A percentile compares a stretch with the other conserved stretches of the same genome.
phyloP scores from a whole-genome alignment of 2,329 filamentous ascomycete species.

The Nothomitra cinnamomea region DNA sequence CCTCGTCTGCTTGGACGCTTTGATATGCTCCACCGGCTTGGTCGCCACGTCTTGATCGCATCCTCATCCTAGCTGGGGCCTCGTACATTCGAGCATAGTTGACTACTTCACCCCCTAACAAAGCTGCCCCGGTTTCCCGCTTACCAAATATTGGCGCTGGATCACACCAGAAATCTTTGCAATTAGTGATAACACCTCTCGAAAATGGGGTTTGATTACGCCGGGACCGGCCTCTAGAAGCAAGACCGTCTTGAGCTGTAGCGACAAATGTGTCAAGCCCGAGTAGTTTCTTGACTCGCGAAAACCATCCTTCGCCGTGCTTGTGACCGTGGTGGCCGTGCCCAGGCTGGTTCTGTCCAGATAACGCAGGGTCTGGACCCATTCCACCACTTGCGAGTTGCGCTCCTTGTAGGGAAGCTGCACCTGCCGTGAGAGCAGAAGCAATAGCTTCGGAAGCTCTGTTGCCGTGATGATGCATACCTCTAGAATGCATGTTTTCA shows the following conservation, averaged over 20 bases:
- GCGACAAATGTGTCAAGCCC: conserved; percentile 90
- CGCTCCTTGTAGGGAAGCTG: conserved; percentile 46
- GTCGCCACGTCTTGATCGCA: conserved; percentile 27
- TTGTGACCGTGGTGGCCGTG: conserved; percentile 28
- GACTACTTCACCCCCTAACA: conserved; percentile 61
- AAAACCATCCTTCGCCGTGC: conserved; percentile 45
- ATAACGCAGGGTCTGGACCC: conserved; percentile 39
- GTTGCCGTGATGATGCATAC: conserved; percentile 34
- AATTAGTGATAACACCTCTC: conserved; percentile 70
- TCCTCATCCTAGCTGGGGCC: conserved; percentile 49
- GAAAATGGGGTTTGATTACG: conserved; percentile 68
- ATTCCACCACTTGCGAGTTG: conserved; percentile 51
- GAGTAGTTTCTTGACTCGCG: conserved; percentile 68
- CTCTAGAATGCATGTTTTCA: conserved; percentile 81
- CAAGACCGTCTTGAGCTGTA: conserved; percentile 63
- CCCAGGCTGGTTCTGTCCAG: conserved; percentile 9
- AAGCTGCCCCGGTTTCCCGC: conserved; percentile 54
- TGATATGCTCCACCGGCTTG: conserved; percentile 9
- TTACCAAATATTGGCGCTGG: conserved; percentile 63
- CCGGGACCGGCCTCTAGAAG: conserved; percentile 29
- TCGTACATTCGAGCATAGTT: conserved; percentile 90
- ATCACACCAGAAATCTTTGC: conserved; percentile 93
- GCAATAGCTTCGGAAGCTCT: conserved; percentile 42
- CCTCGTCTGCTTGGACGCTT: conserved; percentile 10
- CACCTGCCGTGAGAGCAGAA: conserved; percentile 58